Percentiles rank a stretch among this genome's conserved stretches.
Conservation (phyloP, 1,139 yeast genomes). For the Yarrowia galli region DNA sequence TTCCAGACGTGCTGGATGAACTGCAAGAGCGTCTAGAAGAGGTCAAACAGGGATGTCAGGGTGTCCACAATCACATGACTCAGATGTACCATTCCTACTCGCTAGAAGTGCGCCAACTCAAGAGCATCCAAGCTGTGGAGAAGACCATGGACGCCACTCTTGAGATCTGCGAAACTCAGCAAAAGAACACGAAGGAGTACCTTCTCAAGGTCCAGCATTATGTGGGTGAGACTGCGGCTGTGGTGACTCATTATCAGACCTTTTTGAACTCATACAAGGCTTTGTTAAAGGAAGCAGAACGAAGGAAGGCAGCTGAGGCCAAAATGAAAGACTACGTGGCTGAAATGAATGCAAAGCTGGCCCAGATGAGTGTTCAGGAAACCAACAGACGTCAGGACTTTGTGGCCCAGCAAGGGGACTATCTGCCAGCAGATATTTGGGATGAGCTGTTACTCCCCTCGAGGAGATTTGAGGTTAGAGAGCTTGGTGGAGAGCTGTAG, state of each 20-base stretch:
- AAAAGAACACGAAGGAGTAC: slow-evolving; percentile 15
- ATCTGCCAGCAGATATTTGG: slow-evolving; percentile 34
- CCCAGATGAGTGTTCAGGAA: slow-evolving; percentile 12
- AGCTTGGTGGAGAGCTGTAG: slow-evolving; percentile 15
- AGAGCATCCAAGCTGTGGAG: slow-evolving; percentile 24
- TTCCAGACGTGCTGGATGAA: slow-evolving; percentile 19
- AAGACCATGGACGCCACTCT: slow-evolving; percentile 13
- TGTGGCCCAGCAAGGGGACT: slow-evolving; percentile 21
- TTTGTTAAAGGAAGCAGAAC: slow-evolving; percentile 7
- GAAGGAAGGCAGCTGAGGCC: slow-evolving; percentile 10
- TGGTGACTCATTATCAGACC: slow-evolving; percentile 18
- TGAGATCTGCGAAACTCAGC: slow-evolving; percentile 18
- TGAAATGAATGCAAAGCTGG: slow-evolving; percentile 17
- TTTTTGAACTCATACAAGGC: slow-evolving; percentile 14
- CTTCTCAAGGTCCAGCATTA: slow-evolving; percentile 11
- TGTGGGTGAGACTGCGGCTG: slow-evolving; percentile 3
- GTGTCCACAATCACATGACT: slow-evolving; percentile 15
- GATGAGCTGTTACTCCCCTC: slow-evolving; percentile 16
- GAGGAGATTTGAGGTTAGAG: slow-evolving; percentile 7
- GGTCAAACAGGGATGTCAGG: slow-evolving; percentile 20
- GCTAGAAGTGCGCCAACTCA: slow-evolving; percentile 9
- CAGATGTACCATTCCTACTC: slow-evolving; percentile 22
- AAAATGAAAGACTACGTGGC: slow-evolving; percentile 1
- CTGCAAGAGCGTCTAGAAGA: slow-evolving; percentile 17
- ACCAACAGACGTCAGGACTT: slow-evolving; percentile 18